These are phyloP conservation scores for Russula abietina DNA, from an alignment of 768 basidiomycete species.

Conservation along the genomic window DNA sequence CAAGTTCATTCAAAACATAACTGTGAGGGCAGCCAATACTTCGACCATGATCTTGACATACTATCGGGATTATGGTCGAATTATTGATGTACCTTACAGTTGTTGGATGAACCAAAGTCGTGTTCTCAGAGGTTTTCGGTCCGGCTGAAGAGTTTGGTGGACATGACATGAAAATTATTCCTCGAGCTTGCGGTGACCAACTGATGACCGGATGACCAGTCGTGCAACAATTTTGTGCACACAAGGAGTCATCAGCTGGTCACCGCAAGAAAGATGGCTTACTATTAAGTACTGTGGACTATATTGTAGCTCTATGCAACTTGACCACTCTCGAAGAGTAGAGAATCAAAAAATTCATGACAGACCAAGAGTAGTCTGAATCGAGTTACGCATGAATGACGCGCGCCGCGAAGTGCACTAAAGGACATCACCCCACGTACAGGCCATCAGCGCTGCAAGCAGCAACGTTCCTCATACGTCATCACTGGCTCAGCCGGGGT, in stretches of 20 bases:
- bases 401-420: constrained; percentile 32
- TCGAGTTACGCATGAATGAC: constrained; percentile 29
- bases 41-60: not conserved
- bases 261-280: too few species aligned
- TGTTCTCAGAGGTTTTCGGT: not conserved
- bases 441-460: not conserved
- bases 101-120: not conserved
- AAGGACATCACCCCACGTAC: constrained; percentile 21
- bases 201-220: too few species aligned
- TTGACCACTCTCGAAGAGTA: constrained; percentile 8
- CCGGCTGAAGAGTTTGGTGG: not conserved
- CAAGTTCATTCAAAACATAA: too few species aligned
- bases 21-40: not conserved
- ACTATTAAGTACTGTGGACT: not conserved
- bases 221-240: too few species aligned
- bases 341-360: constrained; percentile 22
- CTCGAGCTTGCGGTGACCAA: too few species aligned
- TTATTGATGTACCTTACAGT: not conserved
- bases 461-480: constrained; percentile 7
- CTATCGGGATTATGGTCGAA: not conserved
- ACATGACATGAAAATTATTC: not conserved
- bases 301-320: not conserved
- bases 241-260: too few species aligned
- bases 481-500: not conserved
- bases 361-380: constrained; percentile 35